phyloP scores from a whole-genome alignment of 345 rosid genomes.

The Citrus glauca region DNA sequence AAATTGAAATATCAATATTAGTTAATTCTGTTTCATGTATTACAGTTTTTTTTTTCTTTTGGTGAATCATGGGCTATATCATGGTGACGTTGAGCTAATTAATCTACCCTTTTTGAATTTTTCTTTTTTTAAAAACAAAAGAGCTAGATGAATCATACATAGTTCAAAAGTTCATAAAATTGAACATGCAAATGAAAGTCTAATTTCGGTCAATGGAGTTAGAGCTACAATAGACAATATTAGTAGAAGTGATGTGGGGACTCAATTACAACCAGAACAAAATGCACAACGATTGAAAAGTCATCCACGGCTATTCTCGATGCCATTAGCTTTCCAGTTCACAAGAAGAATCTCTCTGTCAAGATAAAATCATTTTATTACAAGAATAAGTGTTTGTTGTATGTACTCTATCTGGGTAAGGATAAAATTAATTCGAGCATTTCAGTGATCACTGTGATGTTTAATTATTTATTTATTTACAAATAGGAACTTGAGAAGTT shows the following conservation, averaged over 20 bases:
- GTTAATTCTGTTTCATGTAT: no score
- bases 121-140: no score
- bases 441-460: not conserved
- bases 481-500: slow-evolving; percentile 37
- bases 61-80: no score
- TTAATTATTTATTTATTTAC: no score
- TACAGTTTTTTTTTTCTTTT: no score
- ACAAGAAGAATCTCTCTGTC: slow-evolving; percentile 38
- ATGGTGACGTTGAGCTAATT: no score
- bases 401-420: no score
- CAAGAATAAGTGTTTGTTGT: not conserved
- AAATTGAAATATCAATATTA: no score
- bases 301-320: slow-evolving; percentile 41
- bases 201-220: not conserved
- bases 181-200: no score
- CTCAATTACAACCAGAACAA: not conserved
- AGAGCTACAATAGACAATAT: not conserved
- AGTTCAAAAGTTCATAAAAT: no score
- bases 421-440: not conserved
- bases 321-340: slow-evolving; percentile 34
- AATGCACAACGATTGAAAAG: slow-evolving; percentile 9
- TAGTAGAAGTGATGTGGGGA: not conserved
- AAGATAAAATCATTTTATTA: slow-evolving; percentile 16
- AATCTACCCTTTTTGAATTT: no score
- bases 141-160: no score